Evolutionary conservation across 1,284 basidiomycete species (phyloP), one percentile per base, ranked within the genome.

Genomic region (Tranzscheliella williamsii): DNA sequence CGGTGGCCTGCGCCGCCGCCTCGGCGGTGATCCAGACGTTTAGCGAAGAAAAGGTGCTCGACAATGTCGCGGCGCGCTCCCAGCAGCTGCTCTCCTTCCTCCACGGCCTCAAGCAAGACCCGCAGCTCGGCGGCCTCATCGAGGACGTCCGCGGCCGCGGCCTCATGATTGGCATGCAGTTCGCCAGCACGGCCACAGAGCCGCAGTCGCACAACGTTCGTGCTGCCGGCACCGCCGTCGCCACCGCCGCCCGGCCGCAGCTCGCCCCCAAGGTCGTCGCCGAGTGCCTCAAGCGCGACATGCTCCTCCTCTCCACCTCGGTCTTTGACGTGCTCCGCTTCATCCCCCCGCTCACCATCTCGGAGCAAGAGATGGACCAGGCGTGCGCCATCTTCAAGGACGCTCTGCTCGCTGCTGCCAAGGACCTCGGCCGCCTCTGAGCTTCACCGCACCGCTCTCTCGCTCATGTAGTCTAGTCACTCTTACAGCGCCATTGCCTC

Each of bases 111-210:
- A 45, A 56, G 20, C 32, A 65, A 16, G 56, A 52, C 13, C 36
- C 61, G 12, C 40, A 54, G 7, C 47, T 48, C 36, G 72, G 70
- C 16, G 44, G 58, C 27, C 38, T 70, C 5, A 76, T 76, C 50
- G 67, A 76, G 42, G 63, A 73, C 27, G 39, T 76, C n/a, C 70
- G 73, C 11, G 73, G 73, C 4, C 34, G 38, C 9, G 73, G 73
- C 8, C 56, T 76, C 4, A 76, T 76, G 73, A 65, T 76, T 17
- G 73, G 72, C 11, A 54, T 76, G 20, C 73, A 76, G 42, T 75
- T 76, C 36, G 31, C 39, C 5, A 36, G 40, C 24, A 30, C 44
- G 2, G 23, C 41, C 2, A 49, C 60, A 5, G 52, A 29, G 16
- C 13, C 45, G 0, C 35, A 2, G 6, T 56, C 52, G 27, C 32